A percentile compares a stretch with the other conserved stretches of the same genome.
phyloP scores from a whole-genome alignment of 176 grass and related monocot species.

The Echinochloa phyllopogon region DNA sequence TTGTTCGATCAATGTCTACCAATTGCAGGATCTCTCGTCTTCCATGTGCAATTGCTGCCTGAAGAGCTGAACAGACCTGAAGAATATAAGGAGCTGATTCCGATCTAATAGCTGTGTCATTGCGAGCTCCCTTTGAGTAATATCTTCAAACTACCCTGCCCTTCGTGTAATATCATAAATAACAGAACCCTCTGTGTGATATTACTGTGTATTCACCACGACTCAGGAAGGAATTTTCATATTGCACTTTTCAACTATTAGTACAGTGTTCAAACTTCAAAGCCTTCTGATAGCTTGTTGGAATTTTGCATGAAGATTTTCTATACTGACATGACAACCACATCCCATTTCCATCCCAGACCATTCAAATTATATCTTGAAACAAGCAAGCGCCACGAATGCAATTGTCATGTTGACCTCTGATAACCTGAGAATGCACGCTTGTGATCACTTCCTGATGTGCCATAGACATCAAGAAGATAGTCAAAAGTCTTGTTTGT shows the following conservation, averaged over 20 bases:
- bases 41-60: background rate
- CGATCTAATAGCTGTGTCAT: background rate
- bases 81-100: slow-evolving; percentile 33
- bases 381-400: background rate
- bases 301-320: background rate
- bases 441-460: background rate
- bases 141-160: background rate
- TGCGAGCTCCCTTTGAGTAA: slow-evolving; percentile 29
- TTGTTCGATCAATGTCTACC: background rate
- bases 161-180: slow-evolving; percentile 38
- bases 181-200: background rate
- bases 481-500: background rate
- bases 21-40: slow-evolving; percentile 34
- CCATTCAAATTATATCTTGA: background rate
- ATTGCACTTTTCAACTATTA: background rate
- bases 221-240: background rate
- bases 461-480: too few species aligned
- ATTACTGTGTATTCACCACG: background rate
- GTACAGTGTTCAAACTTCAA: background rate
- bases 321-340: background rate
- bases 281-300: slow-evolving; percentile 19
- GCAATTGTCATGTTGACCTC: background rate
- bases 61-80: background rate
- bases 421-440: background rate
- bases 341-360: background rate